Evolutionary conservation across 2,329 filamentous ascomycete genomes (phyloP).

Genomic region (Colletotrichum eleusines): DNA sequence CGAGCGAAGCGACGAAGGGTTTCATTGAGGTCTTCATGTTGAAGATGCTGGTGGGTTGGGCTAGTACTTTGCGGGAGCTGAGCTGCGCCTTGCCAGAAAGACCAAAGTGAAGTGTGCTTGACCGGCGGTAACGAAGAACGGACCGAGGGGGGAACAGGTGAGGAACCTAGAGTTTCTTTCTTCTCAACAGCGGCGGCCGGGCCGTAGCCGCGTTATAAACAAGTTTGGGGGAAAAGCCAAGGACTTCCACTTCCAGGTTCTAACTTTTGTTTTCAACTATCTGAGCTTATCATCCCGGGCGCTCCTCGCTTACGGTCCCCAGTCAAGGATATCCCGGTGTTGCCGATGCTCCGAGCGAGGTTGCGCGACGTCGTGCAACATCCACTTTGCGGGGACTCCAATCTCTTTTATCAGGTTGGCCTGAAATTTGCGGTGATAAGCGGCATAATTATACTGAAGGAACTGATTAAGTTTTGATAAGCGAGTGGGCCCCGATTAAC

Average conservation of each 20-base stretch:
- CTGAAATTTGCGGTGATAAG: conserved; percentile 31
- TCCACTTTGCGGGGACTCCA: conserved; percentile 38
- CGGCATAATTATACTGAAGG: conserved; percentile 15
- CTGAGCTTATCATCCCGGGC: conserved; percentile 14
- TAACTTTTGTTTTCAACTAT: conserved; percentile 6
- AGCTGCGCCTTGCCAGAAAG: conserved; percentile 26
- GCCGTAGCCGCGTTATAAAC: conserved; percentile 33
- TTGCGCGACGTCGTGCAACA: conserved; percentile 37
- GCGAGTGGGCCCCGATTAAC: background rate
- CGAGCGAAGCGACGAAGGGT: conserved; percentile 31
- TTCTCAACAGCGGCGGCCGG: background rate
- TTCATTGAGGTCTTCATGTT: conserved; percentile 36
- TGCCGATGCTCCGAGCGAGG: conserved; percentile 17
- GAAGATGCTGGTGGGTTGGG: conserved; percentile 8
- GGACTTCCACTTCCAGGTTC: background rate
- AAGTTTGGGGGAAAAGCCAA: background rate
- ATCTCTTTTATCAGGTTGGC: conserved; percentile 24
- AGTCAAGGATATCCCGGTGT: conserved; percentile 16
- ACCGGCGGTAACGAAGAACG: conserved; percentile 18
- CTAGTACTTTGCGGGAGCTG: conserved; percentile 2
- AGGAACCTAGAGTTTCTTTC: background rate
- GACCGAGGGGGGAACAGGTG: conserved; percentile 22
- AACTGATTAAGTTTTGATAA: conserved; percentile 23
- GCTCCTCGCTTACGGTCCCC: conserved; percentile 31
- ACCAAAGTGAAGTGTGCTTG: conserved; percentile 19